These are phyloP conservation scores for Deinandra increscens DNA, from an alignment of 129 eudicot species.

Conservation along the genomic window DNA sequence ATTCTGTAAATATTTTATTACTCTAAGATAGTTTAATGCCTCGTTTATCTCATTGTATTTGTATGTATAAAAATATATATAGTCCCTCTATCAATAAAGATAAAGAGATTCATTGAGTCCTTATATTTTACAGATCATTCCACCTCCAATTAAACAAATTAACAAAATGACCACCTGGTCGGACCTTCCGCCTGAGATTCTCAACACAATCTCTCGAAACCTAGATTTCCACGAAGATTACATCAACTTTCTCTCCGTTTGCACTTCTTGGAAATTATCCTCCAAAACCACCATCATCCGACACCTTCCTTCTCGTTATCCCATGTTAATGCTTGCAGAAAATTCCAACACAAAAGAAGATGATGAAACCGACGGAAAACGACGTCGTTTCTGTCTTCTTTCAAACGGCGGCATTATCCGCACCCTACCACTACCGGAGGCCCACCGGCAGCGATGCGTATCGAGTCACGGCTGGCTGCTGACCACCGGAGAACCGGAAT, in stretches of 20 bases:
- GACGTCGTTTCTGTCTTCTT: constrained; percentile 12
- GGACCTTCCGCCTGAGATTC: constrained; percentile 31
- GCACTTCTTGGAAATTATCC: constrained; percentile 6
- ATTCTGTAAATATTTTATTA: too few relatives aligned
- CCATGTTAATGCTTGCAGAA: constrained; percentile 28
- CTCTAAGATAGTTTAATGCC: too few relatives aligned
- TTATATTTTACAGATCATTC: too few relatives aligned
- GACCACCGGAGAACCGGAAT: constrained; percentile 25
- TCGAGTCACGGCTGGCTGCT: constrained; percentile 30
- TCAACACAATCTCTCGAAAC: constrained; percentile 19
- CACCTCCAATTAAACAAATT: too few relatives aligned
- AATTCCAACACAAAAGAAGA: constrained; percentile 9
- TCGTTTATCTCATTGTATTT: too few relatives aligned
- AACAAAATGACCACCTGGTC: too few relatives aligned
- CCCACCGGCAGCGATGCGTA: constrained; percentile 24
- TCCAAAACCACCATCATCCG: neutral
- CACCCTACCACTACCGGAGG: constrained; percentile 19
- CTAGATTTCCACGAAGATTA: neutral
- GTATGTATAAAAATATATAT: too few relatives aligned
- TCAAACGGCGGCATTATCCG: constrained; percentile 21
- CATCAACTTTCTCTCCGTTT: constrained; percentile 4
- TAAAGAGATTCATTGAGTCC: too few relatives aligned
- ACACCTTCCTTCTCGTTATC: constrained; percentile 26
- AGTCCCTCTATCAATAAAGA: too few relatives aligned
- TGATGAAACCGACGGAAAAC: neutral